Evolutionary conservation across 1,284 basidiomycete species (phyloP).

Genomic region (Ustilago bromivora): DNA sequence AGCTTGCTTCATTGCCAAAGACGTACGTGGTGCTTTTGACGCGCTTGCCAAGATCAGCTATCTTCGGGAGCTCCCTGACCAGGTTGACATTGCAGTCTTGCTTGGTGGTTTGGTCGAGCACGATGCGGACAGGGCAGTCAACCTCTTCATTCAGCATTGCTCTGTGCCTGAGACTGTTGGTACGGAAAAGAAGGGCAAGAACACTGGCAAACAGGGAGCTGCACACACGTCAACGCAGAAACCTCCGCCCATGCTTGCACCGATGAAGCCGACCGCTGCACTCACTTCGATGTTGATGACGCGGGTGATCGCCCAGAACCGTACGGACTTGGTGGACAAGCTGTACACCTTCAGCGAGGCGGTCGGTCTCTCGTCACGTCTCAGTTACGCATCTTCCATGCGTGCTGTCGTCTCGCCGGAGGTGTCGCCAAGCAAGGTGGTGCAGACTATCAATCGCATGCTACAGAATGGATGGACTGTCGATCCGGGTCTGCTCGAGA

Average conservation of each 20-base stretch:
- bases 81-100: conserved; percentile 37
- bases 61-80: conserved; percentile 33
- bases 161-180: conserved; percentile 5
- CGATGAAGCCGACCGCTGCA: conserved; percentile 30
- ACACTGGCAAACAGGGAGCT: not conserved
- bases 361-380: conserved; percentile 14
- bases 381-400: conserved; percentile 8
- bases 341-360: conserved; percentile 24
- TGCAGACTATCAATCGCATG: conserved; percentile 3
- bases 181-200: not conserved
- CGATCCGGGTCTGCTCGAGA: conserved; percentile 29
- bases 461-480: conserved; percentile 14
- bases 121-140: conserved; percentile 37
- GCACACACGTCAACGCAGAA: not conserved
- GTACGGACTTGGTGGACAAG: conserved; percentile 30
- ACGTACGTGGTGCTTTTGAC: conserved; percentile 36
- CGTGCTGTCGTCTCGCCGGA: conserved; percentile 11
- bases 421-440: conserved; percentile 16
- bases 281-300: conserved; percentile 32
- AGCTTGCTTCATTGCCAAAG: conserved; percentile 36
- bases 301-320: conserved; percentile 19
- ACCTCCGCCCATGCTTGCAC: conserved; percentile 19
- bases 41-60: conserved; percentile 37
- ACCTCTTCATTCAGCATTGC: conserved; percentile 42
- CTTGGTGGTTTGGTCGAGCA: conserved; percentile 36